A percentile compares a stretch with the other conserved stretches of the same genome.
phyloP scores from a whole-genome alignment of 495 filamentous ascomycete genomes.

The Staphylotrichum longicolle region DNA sequence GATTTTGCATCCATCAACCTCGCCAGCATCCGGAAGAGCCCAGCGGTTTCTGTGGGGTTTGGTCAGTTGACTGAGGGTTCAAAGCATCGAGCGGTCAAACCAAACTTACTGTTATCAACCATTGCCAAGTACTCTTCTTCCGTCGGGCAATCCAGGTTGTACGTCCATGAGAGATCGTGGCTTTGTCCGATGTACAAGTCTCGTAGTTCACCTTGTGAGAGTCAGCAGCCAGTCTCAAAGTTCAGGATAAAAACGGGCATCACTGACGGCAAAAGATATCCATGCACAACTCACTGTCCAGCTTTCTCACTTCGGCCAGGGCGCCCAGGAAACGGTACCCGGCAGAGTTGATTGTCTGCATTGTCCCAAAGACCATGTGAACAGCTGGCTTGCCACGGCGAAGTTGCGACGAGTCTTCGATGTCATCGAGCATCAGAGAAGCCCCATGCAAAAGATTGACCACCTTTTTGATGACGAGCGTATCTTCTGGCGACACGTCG shows the following conservation, averaged over 20 bases:
- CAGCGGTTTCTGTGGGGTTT: not conserved
- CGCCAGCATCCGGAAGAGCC: constrained; percentile 68
- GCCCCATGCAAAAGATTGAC: constrained; percentile 20
- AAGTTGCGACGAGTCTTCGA: constrained; percentile 70
- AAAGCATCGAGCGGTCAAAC: not conserved
- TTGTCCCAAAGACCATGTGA: constrained; percentile 79
- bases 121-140: constrained; percentile 90
- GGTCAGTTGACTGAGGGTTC: too few species aligned
- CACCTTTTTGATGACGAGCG: constrained; percentile 4
- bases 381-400: constrained; percentile 80
- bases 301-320: constrained; percentile 53
- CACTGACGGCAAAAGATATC: constrained; percentile 12
- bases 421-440: constrained; percentile 61
- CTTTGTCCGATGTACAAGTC: constrained; percentile 85
- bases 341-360: constrained; percentile 85
- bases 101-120: constrained; percentile 65
- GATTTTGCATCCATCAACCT: constrained; percentile 77
- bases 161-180: constrained; percentile 87
- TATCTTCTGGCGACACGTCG: not conserved
- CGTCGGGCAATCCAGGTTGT: constrained; percentile 73
- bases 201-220: constrained; percentile 62
- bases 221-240: not conserved
- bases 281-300: constrained; percentile 23
- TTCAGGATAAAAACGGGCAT: not conserved
- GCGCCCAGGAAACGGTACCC: constrained; percentile 86